Evolutionary conservation across 371 early-diverging fungal species (phyloP).

Genomic region (Zychaea mexicana): DNA sequence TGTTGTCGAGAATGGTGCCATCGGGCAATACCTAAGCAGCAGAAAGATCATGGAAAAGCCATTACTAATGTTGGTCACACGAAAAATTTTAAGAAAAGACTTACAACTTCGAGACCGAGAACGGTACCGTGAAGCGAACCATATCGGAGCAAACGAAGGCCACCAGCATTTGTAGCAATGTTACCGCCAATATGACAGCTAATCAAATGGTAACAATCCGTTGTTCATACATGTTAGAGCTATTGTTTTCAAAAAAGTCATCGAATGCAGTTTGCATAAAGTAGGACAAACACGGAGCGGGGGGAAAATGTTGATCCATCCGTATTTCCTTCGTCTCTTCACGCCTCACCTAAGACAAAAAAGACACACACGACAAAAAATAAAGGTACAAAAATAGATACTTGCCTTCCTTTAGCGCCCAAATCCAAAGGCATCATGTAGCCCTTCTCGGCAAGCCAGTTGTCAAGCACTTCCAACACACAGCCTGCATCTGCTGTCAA

Average conservation of each 20-base stretch:
- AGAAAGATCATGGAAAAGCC: not conserved
- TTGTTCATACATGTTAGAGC: no score
- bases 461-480: conserved; percentile 88
- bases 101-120: conserved; percentile 81
- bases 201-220: no score
- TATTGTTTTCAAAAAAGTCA: not conserved
- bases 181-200: conserved; percentile 96
- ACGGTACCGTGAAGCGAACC: conserved; percentile 96
- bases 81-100: not conserved
- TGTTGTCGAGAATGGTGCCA: conserved; percentile 82
- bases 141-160: conserved; percentile 90
- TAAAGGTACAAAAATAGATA: not conserved
- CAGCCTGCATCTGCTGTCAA: conserved; percentile 91
- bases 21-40: conserved; percentile 71
- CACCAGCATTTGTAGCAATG: conserved; percentile 98
- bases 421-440: conserved; percentile 95
- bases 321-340: no score
- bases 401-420: conserved; percentile 84
- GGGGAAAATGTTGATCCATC: no score
- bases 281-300: not conserved
- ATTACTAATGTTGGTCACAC: conserved; percentile 12
- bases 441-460: conserved; percentile 83
- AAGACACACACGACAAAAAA: no score
- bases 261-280: not conserved
- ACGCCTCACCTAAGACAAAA: no score